phyloP scores from a whole-genome alignment of 768 basidiomycete genomes.

The Tylopilus felleus region DNA sequence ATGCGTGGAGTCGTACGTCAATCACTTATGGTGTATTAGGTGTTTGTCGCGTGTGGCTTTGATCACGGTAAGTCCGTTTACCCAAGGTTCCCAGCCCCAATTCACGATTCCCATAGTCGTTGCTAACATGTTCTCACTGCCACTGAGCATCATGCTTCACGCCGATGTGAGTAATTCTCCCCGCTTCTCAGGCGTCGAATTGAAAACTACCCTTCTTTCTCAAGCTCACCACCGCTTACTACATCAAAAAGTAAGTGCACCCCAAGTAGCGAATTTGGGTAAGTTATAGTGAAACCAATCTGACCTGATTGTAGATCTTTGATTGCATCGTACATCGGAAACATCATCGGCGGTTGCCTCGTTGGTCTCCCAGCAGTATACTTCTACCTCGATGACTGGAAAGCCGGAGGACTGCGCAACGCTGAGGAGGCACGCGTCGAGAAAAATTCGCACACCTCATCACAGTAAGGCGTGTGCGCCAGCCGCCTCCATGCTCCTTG shows the following conservation, averaged over 20 bases:
- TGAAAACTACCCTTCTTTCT: not conserved
- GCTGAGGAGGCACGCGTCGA: slow-evolving; percentile 37
- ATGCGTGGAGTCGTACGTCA: not conserved
- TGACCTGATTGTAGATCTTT: slow-evolving; percentile 43
- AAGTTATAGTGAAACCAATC: not conserved
- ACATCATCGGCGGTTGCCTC: slow-evolving; percentile 60
- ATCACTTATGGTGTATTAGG: slow-evolving; percentile 31
- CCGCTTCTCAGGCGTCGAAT: not conserved
- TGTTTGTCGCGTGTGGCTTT: slow-evolving; percentile 67
- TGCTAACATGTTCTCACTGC: slow-evolving; percentile 76
- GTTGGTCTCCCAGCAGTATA: slow-evolving; percentile 64
- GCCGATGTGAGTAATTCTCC: slow-evolving; percentile 47
- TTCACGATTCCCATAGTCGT: slow-evolving; percentile 40
- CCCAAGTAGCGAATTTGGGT: no score
- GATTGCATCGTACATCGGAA: slow-evolving; percentile 63
- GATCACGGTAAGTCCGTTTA: slow-evolving; percentile 54
- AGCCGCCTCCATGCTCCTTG: not conserved
- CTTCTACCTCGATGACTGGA: slow-evolving; percentile 57
- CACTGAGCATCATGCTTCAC: slow-evolving; percentile 67
- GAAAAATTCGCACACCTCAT: slow-evolving; percentile 10
- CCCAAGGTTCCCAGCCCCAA: not conserved
- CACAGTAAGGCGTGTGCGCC: not conserved
- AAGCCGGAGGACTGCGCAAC: slow-evolving; percentile 34
- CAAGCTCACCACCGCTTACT: slow-evolving; percentile 40
- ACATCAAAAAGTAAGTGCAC: slow-evolving; percentile 60